Conservation (phyloP, 495 filamentous ascomycete genomes). For the Penicillium goetzii region DNA sequence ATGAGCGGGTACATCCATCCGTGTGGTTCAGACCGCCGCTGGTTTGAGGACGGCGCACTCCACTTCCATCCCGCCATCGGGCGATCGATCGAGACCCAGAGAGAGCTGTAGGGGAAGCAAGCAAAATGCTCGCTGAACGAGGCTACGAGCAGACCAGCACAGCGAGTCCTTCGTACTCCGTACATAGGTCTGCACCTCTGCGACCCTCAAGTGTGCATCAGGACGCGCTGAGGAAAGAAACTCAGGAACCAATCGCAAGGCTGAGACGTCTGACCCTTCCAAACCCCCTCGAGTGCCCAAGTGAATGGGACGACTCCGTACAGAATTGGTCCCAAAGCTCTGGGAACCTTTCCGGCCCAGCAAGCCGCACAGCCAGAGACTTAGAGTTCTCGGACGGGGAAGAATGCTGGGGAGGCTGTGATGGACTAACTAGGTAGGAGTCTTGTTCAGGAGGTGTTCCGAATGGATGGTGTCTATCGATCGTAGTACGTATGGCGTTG, state of each 20-base stretch:
- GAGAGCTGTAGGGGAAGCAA: background rate
- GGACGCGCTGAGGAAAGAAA: background rate
- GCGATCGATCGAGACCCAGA: background rate
- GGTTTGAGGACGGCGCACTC: slow-evolving; percentile 3
- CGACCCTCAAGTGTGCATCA: background rate
- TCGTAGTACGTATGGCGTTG: background rate
- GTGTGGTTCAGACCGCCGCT: slow-evolving; percentile 17
- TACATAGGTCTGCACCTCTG: background rate
- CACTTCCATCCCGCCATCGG: slow-evolving; percentile 3
- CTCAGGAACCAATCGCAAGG: background rate
- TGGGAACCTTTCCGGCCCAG: slow-evolving; percentile 1
- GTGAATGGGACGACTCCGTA: background rate
- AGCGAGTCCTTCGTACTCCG: background rate
- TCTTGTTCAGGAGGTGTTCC: background rate
- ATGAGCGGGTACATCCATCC: slow-evolving; percentile 28
- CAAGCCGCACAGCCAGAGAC: background rate
- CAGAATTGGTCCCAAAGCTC: background rate
- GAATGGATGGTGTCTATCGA: background rate
- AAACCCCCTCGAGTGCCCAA: background rate
- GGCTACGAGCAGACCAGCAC: background rate
- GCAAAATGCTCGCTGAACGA: no score
- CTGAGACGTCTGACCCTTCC: background rate
- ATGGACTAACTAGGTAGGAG: slow-evolving; percentile 3
- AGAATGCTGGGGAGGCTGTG: background rate
- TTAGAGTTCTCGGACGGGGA: background rate